Base-by-base conservation (phyloP, 345 rosid species). In the Brassica napus region DNA sequence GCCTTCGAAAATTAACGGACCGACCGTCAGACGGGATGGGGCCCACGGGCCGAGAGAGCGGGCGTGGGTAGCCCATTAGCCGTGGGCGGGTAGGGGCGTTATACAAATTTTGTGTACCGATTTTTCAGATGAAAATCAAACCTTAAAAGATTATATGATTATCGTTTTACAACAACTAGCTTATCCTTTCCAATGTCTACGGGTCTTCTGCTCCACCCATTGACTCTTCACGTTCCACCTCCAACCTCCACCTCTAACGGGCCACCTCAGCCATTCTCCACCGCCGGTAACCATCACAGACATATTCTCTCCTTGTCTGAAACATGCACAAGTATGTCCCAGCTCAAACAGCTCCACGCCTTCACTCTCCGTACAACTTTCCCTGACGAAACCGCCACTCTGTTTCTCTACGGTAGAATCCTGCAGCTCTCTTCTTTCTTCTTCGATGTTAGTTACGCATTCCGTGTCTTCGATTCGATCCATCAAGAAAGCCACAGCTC, bases 261-360 rank as follows among this genome's bases (percentile, higher is more conserved):
- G 39, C 6, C 74, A 59, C 6, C 74, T 72, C 62, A 72, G 6
- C 42, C 82, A 66, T 5, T 55, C 68, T 74, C 15, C 69, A 21
- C n/a, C 60, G 31, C 85, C 55, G 47, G 42, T 4, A 67, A 74
- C 80, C 85, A 61, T 57, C 85, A 84, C 71, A 61, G 67, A 32
- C 86, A 70, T 68, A 86, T 94, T 15, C 88, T 89, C 66, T 61
- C 21, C 65, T 73, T 76, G 32, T 71, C 84, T 1, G 78, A 83
- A 44, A 69, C 84, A 42, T 92, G 98, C 73, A 62, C 82, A 14
- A 52, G 82, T 88, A 86, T 90, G 65, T 81, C 85, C 24, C 88
- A 83, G 58, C 88, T 92, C 74, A 91, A 90, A 72, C 95, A 87
- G 71, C 82, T 91, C 23, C 97, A 94, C 83, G 96, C 98, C 57